Evolutionary conservation across 2,329 filamentous ascomycete genomes (phyloP).

Genomic region (Calonectria crousiana): DNA sequence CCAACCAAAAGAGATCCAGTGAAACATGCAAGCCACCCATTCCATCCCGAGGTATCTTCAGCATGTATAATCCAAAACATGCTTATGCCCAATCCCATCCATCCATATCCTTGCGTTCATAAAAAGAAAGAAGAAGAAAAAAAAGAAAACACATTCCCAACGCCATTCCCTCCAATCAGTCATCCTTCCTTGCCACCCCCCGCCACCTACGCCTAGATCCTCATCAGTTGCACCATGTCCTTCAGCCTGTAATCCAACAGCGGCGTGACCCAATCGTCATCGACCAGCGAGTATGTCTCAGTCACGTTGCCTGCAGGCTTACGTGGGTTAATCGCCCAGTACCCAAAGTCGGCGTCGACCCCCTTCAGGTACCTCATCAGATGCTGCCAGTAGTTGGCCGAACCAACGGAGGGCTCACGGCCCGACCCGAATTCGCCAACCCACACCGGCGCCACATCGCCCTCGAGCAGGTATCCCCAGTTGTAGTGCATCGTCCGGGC

Average conservation of each 20-base stretch:
- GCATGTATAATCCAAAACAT: not conserved
- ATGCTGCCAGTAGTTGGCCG: slow-evolving; percentile 75
- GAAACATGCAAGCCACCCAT: not conserved
- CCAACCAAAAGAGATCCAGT: not conserved
- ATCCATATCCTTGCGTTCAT: slow-evolving; percentile 3
- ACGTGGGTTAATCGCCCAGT: slow-evolving; percentile 77
- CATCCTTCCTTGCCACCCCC: slow-evolving; percentile 4
- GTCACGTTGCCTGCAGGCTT: slow-evolving; percentile 69
- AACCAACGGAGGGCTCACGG: slow-evolving; percentile 63
- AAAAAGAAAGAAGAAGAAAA: slow-evolving; percentile 26
- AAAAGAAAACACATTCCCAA: slow-evolving; percentile 26
- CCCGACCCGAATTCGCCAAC: slow-evolving; percentile 76
- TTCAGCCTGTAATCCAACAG: slow-evolving; percentile 73
- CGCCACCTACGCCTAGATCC: not conserved
- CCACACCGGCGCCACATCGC: slow-evolving; percentile 69
- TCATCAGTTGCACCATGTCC: slow-evolving; percentile 69
- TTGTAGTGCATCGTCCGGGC: slow-evolving; percentile 71
- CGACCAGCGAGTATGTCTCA: slow-evolving; percentile 72
- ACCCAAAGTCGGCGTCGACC: slow-evolving; percentile 74
- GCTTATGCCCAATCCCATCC: not conserved
- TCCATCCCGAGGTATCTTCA: slow-evolving; percentile 16
- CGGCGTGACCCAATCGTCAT: slow-evolving; percentile 74
- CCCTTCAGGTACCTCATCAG: slow-evolving; percentile 69
- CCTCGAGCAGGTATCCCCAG: slow-evolving; percentile 73
- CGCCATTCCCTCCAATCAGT: not conserved